Evolutionary conservation across 371 early-diverging fungal species (phyloP).

Genomic region (Mortierella sp.): DNA sequence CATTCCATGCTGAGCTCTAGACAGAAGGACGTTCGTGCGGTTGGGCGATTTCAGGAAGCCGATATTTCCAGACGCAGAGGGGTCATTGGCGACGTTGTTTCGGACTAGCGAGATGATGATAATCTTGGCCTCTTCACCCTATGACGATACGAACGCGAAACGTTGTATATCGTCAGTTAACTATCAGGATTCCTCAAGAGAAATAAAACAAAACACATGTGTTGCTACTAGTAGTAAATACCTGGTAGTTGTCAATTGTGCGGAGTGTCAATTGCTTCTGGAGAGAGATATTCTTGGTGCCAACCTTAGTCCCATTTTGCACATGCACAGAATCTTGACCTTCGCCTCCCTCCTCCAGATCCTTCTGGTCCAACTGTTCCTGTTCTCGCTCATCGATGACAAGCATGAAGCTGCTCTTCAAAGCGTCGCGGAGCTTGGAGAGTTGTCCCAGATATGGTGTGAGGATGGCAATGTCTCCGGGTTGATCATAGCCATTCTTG

Average conservation of each 20-base stretch:
- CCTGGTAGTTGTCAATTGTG: slow-evolving; percentile 59
- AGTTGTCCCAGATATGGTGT: slow-evolving; percentile 69
- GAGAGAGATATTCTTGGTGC: no score
- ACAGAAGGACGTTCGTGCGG: slow-evolving; percentile 85
- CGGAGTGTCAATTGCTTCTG: slow-evolving; percentile 44
- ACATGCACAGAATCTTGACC: no score
- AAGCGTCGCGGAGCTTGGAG: slow-evolving; percentile 57
- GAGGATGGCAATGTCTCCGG: slow-evolving; percentile 68
- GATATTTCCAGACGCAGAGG: no score
- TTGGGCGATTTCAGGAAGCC: slow-evolving; percentile 85
- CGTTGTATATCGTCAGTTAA: no score
- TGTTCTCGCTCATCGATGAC: slow-evolving; percentile 59
- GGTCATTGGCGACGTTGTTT: no score
- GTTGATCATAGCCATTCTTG: slow-evolving; percentile 65
- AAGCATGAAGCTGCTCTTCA: slow-evolving; percentile 35
- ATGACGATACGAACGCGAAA: no score
- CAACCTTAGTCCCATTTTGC: no score
- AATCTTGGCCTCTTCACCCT: slow-evolving; percentile 61
- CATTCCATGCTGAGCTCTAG: slow-evolving; percentile 73
- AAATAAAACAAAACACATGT: no score
- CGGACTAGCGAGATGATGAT: slow-evolving; percentile 73
- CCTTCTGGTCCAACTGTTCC: slow-evolving; percentile 46
- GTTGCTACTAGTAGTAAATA: no score
- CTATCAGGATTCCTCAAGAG: no score
- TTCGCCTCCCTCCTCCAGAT: slow-evolving; percentile 20